Conservation (phyloP, 2,329 filamentous ascomycete genomes). For the Lasiodiplodia citricola region DNA sequence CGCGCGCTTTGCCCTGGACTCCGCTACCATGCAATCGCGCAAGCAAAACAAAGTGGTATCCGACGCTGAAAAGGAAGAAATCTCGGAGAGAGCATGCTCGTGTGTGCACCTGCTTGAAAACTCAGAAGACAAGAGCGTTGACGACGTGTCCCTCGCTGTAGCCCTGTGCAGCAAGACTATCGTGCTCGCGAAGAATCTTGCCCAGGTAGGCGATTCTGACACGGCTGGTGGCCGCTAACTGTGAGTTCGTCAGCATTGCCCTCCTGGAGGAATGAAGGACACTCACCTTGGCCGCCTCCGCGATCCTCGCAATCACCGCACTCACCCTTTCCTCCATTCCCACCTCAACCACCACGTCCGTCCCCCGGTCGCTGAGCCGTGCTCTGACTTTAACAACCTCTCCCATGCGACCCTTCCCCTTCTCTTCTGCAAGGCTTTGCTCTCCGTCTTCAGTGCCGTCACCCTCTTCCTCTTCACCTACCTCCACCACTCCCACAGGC, state of each 20-base stretch:
- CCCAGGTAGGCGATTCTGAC: slow-evolving; percentile 82
- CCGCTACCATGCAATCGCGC: slow-evolving; percentile 9
- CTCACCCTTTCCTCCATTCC: slow-evolving; percentile 62
- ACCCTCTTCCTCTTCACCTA: slow-evolving; percentile 34
- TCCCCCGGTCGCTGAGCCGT: slow-evolving; percentile 45
- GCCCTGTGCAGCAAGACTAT: slow-evolving; percentile 70
- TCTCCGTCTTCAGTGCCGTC: slow-evolving; percentile 31
- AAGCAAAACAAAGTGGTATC: slow-evolving; percentile 24
- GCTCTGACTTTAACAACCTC: slow-evolving; percentile 39
- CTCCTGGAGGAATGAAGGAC: background rate
- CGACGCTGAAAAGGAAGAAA: background rate
- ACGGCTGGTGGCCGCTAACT: slow-evolving; percentile 65
- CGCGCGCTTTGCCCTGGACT: background rate
- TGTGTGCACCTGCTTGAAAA: background rate
- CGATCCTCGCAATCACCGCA: slow-evolving; percentile 66
- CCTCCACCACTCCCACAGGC: slow-evolving; percentile 46
- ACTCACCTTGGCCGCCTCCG: slow-evolving; percentile 67
- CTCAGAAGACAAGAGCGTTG: slow-evolving; percentile 71
- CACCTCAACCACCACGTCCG: slow-evolving; percentile 44
- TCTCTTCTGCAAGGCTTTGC: slow-evolving; percentile 36
- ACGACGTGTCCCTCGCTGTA: slow-evolving; percentile 78
- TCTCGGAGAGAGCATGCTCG: background rate
- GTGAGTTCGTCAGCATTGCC: background rate
- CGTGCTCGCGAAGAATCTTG: slow-evolving; percentile 73
- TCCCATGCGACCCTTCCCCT: slow-evolving; percentile 41